These are phyloP conservation scores for Coprinellus micaceus DNA, from an alignment of 768 basidiomycete genomes.

Conservation along the genomic window DNA sequence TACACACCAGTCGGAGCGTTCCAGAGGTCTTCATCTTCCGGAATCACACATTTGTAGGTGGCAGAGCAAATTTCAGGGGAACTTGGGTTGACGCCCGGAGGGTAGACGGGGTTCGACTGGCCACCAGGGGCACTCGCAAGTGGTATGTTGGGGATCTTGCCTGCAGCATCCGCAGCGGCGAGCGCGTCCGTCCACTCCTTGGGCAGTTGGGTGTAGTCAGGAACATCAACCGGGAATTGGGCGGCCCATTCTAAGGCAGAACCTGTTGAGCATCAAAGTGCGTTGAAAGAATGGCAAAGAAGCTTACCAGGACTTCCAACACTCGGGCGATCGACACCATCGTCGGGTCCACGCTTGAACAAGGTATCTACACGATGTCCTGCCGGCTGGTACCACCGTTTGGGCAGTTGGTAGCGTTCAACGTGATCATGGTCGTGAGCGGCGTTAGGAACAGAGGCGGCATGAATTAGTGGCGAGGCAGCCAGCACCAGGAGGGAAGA, in stretches of 20 bases:
- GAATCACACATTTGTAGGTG: slow-evolving; percentile 60
- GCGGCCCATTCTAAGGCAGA: slow-evolving; percentile 51
- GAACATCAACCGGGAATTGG: slow-evolving; percentile 50
- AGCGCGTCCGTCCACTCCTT: slow-evolving; percentile 71
- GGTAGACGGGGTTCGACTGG: slow-evolving; percentile 40
- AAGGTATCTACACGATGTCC: slow-evolving; percentile 59
- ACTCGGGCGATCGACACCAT: slow-evolving; percentile 47
- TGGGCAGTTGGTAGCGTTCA: slow-evolving; percentile 29
- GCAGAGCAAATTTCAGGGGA: slow-evolving; percentile 68
- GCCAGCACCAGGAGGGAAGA: slow-evolving; percentile 5
- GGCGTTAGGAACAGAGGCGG: slow-evolving; percentile 18
- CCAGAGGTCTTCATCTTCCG: slow-evolving; percentile 69
- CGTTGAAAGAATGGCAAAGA: neutral
- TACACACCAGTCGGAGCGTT: slow-evolving; percentile 71
- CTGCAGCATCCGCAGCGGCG: slow-evolving; percentile 57
- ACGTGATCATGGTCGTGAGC: slow-evolving; percentile 27
- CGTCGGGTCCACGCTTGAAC: slow-evolving; percentile 54
- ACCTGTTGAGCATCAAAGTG: neutral
- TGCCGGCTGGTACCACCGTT: slow-evolving; percentile 57
- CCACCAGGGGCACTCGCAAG: slow-evolving; percentile 35
- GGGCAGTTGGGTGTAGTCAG: slow-evolving; percentile 54
- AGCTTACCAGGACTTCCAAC: slow-evolving; percentile 59
- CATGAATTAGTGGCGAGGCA: neutral
- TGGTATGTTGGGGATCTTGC: slow-evolving; percentile 71
- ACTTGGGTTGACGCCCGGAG: slow-evolving; percentile 38